Evolutionary conservation across 257 asterid species (phyloP).

Genomic region (Petrea volubilis): DNA sequence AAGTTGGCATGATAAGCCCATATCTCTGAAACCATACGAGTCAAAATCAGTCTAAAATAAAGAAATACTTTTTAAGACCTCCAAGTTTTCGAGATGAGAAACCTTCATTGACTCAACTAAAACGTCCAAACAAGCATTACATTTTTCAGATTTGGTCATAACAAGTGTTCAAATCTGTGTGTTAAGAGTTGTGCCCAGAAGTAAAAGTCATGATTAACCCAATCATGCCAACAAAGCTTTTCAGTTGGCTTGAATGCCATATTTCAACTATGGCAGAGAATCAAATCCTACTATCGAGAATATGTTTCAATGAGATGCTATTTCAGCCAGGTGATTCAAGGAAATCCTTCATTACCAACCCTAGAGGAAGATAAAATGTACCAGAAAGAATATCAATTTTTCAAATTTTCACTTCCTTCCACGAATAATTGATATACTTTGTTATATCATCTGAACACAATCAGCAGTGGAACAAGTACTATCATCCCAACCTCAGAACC

Average conservation of each 20-base stretch:
- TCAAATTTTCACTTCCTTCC: background rate
- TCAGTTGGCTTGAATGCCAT: background rate
- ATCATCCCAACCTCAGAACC: no score
- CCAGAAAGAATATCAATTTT: background rate
- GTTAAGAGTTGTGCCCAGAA: no score
- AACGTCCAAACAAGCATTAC: conserved; percentile 7
- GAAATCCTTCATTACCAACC: background rate
- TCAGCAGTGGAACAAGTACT: background rate
- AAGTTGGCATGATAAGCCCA: background rate
- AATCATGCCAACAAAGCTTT: conserved; percentile 1
- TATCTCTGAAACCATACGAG: background rate
- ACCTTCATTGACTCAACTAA: background rate
- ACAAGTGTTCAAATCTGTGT: background rate
- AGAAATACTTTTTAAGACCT: background rate
- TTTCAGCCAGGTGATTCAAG: background rate
- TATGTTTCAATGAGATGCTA: background rate
- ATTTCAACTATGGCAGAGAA: background rate
- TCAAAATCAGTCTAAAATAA: background rate
- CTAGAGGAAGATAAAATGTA: background rate
- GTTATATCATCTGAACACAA: background rate
- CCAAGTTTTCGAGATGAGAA: background rate
- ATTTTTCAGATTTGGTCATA: background rate
- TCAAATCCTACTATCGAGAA: background rate
- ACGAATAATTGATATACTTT: background rate
- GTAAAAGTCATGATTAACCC: background rate